These are phyloP conservation scores for Rubroboletus satanas DNA, from an alignment of 768 basidiomycete genomes.

Conservation along the genomic window DNA sequence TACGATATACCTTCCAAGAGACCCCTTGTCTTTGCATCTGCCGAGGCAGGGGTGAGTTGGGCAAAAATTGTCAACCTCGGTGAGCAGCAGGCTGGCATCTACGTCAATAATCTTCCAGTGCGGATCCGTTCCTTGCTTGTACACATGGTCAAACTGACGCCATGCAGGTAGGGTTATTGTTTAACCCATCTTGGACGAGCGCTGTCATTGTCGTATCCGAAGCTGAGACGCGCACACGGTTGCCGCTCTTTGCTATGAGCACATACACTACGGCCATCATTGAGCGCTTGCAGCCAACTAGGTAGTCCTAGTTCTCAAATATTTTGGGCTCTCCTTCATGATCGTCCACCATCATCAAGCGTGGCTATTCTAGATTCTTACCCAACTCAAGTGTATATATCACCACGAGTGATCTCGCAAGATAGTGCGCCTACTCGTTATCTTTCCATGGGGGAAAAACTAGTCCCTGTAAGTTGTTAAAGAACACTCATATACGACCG, in stretches of 20 bases:
- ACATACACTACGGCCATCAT: constrained; percentile 44
- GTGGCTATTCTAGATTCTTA: constrained; percentile 53
- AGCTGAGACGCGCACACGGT: constrained; percentile 34
- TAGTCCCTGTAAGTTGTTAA: constrained; percentile 7
- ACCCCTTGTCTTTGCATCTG: constrained; percentile 44
- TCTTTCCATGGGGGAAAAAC: constrained; percentile 33
- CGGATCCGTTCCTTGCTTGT: neutral
- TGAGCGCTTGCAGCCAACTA: constrained; percentile 42
- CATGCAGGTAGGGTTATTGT: constrained; percentile 48
- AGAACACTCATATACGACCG: neutral
- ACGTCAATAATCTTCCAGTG: constrained; percentile 47
- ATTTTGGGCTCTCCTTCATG: neutral
- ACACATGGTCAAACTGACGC: neutral
- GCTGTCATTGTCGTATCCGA: constrained; percentile 52
- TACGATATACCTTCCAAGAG: constrained; percentile 21
- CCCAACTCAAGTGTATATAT: constrained; percentile 46
- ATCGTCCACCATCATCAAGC: constrained; percentile 26
- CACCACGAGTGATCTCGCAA: constrained; percentile 29
- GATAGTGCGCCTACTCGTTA: constrained; percentile 52
- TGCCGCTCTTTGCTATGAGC: constrained; percentile 52
- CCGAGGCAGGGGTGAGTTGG: constrained; percentile 47
- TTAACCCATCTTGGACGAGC: constrained; percentile 46
- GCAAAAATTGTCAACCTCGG: constrained; percentile 49
- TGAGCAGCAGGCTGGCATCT: constrained; percentile 45
- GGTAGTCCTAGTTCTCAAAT: constrained; percentile 29